Conservation (phyloP, 1,139 yeast genomes). For the Taphrina deformans region DNA sequence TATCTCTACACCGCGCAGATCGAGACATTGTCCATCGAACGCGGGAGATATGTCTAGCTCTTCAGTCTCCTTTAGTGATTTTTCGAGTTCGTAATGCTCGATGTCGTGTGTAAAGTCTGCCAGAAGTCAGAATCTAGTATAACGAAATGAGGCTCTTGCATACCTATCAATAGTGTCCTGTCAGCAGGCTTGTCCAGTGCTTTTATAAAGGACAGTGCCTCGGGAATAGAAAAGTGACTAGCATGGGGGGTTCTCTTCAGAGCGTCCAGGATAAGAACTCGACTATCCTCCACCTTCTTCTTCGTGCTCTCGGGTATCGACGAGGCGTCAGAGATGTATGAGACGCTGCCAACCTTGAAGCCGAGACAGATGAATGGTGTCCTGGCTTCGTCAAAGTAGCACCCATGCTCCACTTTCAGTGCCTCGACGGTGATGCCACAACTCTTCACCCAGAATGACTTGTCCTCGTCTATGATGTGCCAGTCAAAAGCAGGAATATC, state of each 20-base stretch:
- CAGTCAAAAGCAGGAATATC: constrained; percentile 36
- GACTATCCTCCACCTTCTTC: constrained; percentile 32
- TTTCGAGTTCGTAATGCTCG: constrained; percentile 44
- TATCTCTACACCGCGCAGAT: not conserved
- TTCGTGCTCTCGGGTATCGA: constrained; percentile 32
- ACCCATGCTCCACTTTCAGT: constrained; percentile 36
- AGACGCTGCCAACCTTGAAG: constrained; percentile 34
- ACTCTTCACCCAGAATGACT: constrained; percentile 31
- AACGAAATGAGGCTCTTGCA: constrained; percentile 61
- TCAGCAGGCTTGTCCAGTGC: constrained; percentile 62
- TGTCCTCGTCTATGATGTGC: constrained; percentile 32
- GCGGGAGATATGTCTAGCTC: constrained; percentile 17
- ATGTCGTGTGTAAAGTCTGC: constrained; percentile 67
- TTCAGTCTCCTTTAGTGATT: constrained; percentile 12
- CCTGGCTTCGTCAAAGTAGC: constrained; percentile 29
- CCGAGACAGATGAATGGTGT: constrained; percentile 35
- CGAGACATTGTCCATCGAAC: constrained; percentile 38
- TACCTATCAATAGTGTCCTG: constrained; percentile 58
- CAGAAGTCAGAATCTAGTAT: constrained; percentile 51
- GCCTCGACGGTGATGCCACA: constrained; percentile 33
- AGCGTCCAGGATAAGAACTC: constrained; percentile 35
- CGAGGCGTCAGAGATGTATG: constrained; percentile 36
- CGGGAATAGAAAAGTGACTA: constrained; percentile 35
- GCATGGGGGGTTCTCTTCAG: constrained; percentile 34
- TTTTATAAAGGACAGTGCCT: constrained; percentile 33